A percentile compares a stretch with the other conserved stretches of the same genome.
These are phyloP conservation scores for Boletus bicolor DNA, from an alignment of 768 basidiomycete species.

Conservation along the genomic window DNA sequence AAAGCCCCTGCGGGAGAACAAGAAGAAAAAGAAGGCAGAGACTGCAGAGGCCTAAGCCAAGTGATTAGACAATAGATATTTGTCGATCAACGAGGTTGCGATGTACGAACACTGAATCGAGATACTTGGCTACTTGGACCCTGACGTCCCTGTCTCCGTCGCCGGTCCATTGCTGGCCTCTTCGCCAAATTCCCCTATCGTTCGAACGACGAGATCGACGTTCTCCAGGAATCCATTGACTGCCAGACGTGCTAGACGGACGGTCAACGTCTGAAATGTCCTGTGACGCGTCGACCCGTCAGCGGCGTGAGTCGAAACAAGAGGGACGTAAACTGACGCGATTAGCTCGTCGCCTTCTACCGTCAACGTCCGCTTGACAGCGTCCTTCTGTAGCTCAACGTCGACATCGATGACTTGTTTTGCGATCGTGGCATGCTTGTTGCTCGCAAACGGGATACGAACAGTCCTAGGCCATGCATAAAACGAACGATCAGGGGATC, in stretches of 20 bases:
- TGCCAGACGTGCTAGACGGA: slow-evolving; percentile 80
- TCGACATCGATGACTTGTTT: slow-evolving; percentile 86
- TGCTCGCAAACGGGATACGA: slow-evolving; percentile 72
- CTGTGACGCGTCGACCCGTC: slow-evolving; percentile 34
- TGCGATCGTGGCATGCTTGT: slow-evolving; percentile 75
- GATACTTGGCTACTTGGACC: slow-evolving; percentile 9
- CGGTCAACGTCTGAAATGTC: slow-evolving; percentile 71
- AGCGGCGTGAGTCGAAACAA: background rate
- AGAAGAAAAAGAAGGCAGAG: slow-evolving; percentile 87
- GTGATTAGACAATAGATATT: slow-evolving; percentile 22
- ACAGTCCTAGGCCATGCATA: slow-evolving; percentile 46
- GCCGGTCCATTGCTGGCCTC: slow-evolving; percentile 42
- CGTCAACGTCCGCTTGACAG: slow-evolving; percentile 68
- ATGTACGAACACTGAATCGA: slow-evolving; percentile 15
- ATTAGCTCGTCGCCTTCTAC: slow-evolving; percentile 68
- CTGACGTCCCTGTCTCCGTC: background rate
- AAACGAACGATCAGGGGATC: background rate
- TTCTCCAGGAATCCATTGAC: slow-evolving; percentile 89
- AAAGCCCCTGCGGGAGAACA: slow-evolving; percentile 79
- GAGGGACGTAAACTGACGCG: slow-evolving; percentile 52
- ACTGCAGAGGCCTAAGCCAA: slow-evolving; percentile 37
- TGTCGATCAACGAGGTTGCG: slow-evolving; percentile 13
- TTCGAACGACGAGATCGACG: slow-evolving; percentile 79
- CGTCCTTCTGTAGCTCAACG: slow-evolving; percentile 74
- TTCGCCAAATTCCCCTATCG: slow-evolving; percentile 75